Base-by-base conservation (phyloP, 805 yeast genomes). In the Pichia occidentalis region DNA sequence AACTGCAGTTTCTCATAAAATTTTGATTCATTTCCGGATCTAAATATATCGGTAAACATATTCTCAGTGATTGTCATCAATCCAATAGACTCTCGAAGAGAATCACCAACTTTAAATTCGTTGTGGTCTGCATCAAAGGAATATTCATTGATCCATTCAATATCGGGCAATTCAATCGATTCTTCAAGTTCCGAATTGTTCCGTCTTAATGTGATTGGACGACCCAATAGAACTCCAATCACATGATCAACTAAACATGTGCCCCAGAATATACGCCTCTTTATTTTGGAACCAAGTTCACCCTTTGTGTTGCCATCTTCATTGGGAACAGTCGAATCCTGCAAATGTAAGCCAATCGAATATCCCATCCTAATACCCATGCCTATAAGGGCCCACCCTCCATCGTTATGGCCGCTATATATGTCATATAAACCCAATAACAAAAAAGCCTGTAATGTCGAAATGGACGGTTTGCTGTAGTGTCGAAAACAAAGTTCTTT, bases 241-340 rank as follows among this genome's bases (percentile, higher is more conserved):
- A 77, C 71, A 51, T 75, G 83, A 52, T 77, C 85, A 2, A 78
- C 80, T 42, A 76, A 61, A 52, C 70, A 77, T 34, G 77, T 68
- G 2, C 83, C 83, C 85, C 85, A 77, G 51, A 73, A 74, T 5
- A 77, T 72, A 41, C 84, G 60, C 34, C 75, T 68, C 40, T 81
- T 63, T 36, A 77, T 73, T n/a, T 36, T 30, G 2, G 28, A 29
- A 14, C 39, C 34, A 36, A 75, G 64, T 21, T 67, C 66, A 17
- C 67, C 61, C 28, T 59, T 59, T 9, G 34, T 9, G 19, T 37
- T 28, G 5, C 23, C 26, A 43, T 29, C 39, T 14, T 9, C n/a
- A n/a, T 36, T 4, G 39, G 28, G 14, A 13, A 23, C 3, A 36
- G 16, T 29, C 30, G 34, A 21, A n/a, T n/a, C n/a, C n/a, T n/a